Evolutionary conservation across 257 asterid genomes (phyloP).

Genomic region (Mitragyna speciosa): DNA sequence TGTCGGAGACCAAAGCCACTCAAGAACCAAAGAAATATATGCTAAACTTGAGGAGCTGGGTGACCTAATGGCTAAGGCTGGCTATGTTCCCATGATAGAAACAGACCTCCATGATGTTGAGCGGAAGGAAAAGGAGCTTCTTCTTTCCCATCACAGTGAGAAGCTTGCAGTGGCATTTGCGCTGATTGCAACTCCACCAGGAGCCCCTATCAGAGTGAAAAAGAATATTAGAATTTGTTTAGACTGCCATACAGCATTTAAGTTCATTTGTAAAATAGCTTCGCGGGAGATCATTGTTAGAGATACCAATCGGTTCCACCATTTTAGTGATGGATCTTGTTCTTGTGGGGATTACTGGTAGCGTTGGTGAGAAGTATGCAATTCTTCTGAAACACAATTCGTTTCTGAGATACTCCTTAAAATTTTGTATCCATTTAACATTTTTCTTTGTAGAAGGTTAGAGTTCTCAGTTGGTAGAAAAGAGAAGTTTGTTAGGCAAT

Average conservation of each 20-base stretch:
- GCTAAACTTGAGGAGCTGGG: slow-evolving; percentile 65
- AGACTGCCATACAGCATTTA: slow-evolving; percentile 76
- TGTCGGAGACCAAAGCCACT: slow-evolving; percentile 72
- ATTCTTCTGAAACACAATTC: no score
- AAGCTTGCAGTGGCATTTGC: slow-evolving; percentile 84
- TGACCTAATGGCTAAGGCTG: slow-evolving; percentile 53
- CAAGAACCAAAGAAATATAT: slow-evolving; percentile 57
- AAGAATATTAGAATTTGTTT: slow-evolving; percentile 78
- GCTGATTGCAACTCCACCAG: slow-evolving; percentile 60
- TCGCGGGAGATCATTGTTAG: slow-evolving; percentile 64
- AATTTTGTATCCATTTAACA: no score
- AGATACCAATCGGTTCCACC: slow-evolving; percentile 78
- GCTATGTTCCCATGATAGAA: slow-evolving; percentile 67
- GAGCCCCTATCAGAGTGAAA: slow-evolving; percentile 73
- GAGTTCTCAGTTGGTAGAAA: not conserved
- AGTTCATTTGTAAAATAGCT: slow-evolving; percentile 65
- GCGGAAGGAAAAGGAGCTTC: slow-evolving; percentile 56
- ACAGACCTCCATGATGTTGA: slow-evolving; percentile 68
- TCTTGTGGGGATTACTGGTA: slow-evolving; percentile 88
- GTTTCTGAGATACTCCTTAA: no score
- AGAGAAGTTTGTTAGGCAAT: not conserved
- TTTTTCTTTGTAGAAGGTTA: not conserved
- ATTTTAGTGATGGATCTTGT: slow-evolving; percentile 69
- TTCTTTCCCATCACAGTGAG: slow-evolving; percentile 72
- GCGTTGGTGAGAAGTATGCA: not conserved